Evolutionary conservation across 345 rosid species (phyloP).

Genomic region (Eucalyptus pumila): DNA sequence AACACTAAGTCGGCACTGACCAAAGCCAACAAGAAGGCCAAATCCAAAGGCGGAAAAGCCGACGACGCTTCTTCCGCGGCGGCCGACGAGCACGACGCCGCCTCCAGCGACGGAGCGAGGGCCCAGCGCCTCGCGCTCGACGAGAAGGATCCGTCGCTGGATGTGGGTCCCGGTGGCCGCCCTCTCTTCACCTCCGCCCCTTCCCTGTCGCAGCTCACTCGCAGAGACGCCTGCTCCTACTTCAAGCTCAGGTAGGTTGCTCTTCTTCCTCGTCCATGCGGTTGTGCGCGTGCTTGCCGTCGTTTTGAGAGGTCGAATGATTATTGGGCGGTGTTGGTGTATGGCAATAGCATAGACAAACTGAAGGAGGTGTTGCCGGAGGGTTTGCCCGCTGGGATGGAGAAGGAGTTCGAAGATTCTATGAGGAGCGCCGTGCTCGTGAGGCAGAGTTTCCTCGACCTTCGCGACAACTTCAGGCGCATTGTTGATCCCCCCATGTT

Average conservation of each 20-base stretch:
- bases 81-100: slow-evolving; percentile 14
- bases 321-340: not conserved
- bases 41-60: slow-evolving; percentile 14
- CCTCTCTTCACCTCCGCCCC: slow-evolving; percentile 65
- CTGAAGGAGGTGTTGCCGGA: slow-evolving; percentile 56
- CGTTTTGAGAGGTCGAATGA: not conserved
- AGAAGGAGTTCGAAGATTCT: slow-evolving; percentile 70
- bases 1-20: not conserved
- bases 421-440: slow-evolving; percentile 68
- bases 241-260: slow-evolving; percentile 48
- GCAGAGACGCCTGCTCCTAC: slow-evolving; percentile 52
- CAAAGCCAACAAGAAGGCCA: slow-evolving; percentile 22
- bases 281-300: not conserved
- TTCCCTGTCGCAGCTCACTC: slow-evolving; percentile 52
- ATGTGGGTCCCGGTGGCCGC: slow-evolving; percentile 55
- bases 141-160: slow-evolving; percentile 52
- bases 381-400: slow-evolving; percentile 71
- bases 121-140: slow-evolving; percentile 50
- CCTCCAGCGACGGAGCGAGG: slow-evolving; percentile 32
- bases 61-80: slow-evolving; percentile 20
- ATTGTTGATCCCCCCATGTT: slow-evolving; percentile 69
- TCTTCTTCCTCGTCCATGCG: not conserved
- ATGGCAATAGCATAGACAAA: slow-evolving; percentile 24
- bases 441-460: slow-evolving; percentile 68
- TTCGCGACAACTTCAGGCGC: slow-evolving; percentile 86